Base-by-base conservation (phyloP, 139 green algal genomes). In the Chlorella sp. region DNA sequence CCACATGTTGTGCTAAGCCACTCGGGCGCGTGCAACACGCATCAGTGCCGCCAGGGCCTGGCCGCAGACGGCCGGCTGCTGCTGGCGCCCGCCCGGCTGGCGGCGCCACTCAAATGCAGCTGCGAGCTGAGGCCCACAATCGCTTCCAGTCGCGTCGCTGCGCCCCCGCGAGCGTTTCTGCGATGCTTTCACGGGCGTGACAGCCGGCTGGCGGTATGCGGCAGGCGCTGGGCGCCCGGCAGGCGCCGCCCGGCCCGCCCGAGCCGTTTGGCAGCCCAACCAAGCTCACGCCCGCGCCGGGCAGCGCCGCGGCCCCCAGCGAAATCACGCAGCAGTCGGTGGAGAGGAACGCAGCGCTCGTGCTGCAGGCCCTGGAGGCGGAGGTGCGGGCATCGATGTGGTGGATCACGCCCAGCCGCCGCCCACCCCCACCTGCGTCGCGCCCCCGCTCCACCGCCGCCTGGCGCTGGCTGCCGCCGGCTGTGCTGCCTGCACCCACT, bases 311-410 rank as follows among this genome's bases (percentile, higher is more conserved):
- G 15, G 51, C 12, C 51, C 51, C 51, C 51, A 21, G 51, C 51
- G 51, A 60, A 21, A 57, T 75, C 26, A 55, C 69, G 36, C 34
- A 38, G 26, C 32, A 55, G 13, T 64, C 38, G n/a, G 38, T 84
- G 30, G 64, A 44, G 11, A 23, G 44, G 3, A 72, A 84, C 41
- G 78, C 78, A 26, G 39, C 32, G 3, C 25, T n/a, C 4, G 78
- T 84, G 6, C 74, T 84, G 28, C 34, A 84, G 39, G 78, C 78
- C 7, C 41, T 84, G n/a, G 78, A 84, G 41, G 63, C 78, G 20
- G 63, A 84, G 78, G 78, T 84, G 41, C 39, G 26, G 2, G 12
- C 1, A 6, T 1, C 25, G 26, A 21, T 6, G 32, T 23, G 15
- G 20, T 23, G 20, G 69, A 25, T 55, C n/a, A 23, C 36, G 34